Evolutionary conservation across 768 basidiomycete genomes (phyloP), one percentile per base, ranked within the genome.

Genomic region (Lepiota venenata): DNA sequence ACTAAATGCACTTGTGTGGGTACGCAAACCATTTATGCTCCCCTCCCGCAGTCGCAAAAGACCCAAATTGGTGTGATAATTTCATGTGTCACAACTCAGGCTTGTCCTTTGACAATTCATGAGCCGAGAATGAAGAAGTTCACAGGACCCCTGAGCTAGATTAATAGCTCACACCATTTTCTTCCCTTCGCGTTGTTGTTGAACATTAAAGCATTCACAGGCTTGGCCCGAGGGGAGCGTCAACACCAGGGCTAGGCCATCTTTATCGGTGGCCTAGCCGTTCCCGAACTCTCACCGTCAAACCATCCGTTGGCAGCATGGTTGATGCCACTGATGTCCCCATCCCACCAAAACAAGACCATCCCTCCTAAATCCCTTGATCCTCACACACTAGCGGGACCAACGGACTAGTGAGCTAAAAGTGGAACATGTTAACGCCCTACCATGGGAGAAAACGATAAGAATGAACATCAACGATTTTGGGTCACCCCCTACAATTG

Each of bases 361-460:
- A 37, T 22, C 20, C 52, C 44, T 40, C 53, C 20, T 47, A 42
- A 42, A 52, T 20, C 37, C 51, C 51, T 21, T n/a, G 18, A 25
- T 44, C 25, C 53, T 55, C 53, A 35, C 53, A 55, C 53, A 47
- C 46, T 55, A 47, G 38, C 25, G 45, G 40, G 16, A 16, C 38
- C 4, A 32, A 32, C 36, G 12, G 45, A 11, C 18, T 35, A 43
- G 32, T 10, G 39, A 15, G n/a, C 37, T 32, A 40, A 54, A 54
- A 40, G 39, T 47, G 47, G 47, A 15, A 22, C 53, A 22, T 32
- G 27, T 32, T 22, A 41, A 9, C 38, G 25, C 53, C 20, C 20
- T 10, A 29, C n/a, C 46, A 51, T 55, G 53, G 27, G 53, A 55
- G 46, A 48, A 38, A 43, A 15, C 29, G n/a, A 16, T 12, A 39